phyloP scores from a whole-genome alignment of 176 grass and related monocot genomes.

The Hyparrhenia diplandra region DNA sequence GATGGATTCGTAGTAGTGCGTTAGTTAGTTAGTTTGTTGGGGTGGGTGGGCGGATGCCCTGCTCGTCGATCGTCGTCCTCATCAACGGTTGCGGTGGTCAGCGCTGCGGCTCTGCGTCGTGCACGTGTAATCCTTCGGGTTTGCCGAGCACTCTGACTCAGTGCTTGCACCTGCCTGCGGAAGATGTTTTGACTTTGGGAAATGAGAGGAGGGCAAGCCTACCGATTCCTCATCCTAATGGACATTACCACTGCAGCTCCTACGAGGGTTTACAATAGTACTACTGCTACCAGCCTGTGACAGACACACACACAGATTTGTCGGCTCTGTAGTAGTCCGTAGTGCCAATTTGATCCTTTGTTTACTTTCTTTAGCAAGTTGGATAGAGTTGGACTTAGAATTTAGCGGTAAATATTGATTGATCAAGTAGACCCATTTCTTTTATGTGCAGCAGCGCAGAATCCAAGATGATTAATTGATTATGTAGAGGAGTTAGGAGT shows the following conservation, averaged over 20 bases:
- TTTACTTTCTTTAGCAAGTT: not conserved
- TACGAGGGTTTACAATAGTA: not conserved
- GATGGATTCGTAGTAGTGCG: not conserved
- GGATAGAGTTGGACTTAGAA: not conserved
- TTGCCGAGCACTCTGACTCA: not conserved
- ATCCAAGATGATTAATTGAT: not conserved
- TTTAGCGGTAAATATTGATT: not conserved
- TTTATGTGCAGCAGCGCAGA: not conserved
- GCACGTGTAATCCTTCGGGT: not conserved
- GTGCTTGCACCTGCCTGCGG: not conserved
- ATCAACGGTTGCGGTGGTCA: no score
- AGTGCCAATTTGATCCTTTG: not conserved
- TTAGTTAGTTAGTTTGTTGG: not conserved
- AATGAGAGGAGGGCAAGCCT: not conserved
- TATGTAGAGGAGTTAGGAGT: not conserved
- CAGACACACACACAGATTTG: not conserved
- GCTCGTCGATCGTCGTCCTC: not conserved
- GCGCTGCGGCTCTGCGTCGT: not conserved
- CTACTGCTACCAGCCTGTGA: no score
- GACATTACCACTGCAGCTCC: not conserved
- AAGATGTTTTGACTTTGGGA: not conserved
- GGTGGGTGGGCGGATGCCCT: not conserved
- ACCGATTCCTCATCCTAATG: not conserved
- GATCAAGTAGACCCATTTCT: not conserved
- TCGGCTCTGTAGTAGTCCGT: not conserved